Conservation (phyloP, 495 filamentous ascomycete species). For the Mytilinidion resinicola region DNA sequence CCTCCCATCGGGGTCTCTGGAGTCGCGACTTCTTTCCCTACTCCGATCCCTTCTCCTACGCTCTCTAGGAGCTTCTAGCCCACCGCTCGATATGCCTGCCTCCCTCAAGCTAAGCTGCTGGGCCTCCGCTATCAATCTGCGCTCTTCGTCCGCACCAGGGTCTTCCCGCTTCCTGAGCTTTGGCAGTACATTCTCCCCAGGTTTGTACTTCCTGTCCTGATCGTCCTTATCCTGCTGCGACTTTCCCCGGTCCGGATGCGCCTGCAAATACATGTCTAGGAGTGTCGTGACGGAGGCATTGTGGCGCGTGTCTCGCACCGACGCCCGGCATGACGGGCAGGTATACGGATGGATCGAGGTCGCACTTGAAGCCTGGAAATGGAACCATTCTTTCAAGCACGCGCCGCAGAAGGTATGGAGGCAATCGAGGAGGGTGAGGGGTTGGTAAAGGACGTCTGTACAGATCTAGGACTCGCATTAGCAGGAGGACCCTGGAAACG, state of each 20-base stretch:
- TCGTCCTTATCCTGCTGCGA: slow-evolving; percentile 63
- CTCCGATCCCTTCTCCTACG: slow-evolving; percentile 40
- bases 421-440: slow-evolving; percentile 92
- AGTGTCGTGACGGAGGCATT: slow-evolving; percentile 80
- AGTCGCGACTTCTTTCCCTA: slow-evolving; percentile 32
- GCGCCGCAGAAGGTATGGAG: slow-evolving; percentile 95
- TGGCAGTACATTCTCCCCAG: slow-evolving; percentile 69
- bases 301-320: slow-evolving; percentile 71
- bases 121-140: slow-evolving; percentile 62
- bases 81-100: slow-evolving; percentile 40
- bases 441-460: slow-evolving; percentile 91
- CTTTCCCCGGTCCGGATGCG: slow-evolving; percentile 65
- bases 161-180: slow-evolving; percentile 47
- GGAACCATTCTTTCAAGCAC: slow-evolving; percentile 93
- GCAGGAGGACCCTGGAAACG: slow-evolving; percentile 12
- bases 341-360: slow-evolving; percentile 58
- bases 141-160: slow-evolving; percentile 56
- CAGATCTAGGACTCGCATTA: slow-evolving; percentile 63
- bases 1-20: slow-evolving; percentile 12
- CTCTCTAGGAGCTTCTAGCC: slow-evolving; percentile 32
- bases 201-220: slow-evolving; percentile 61
- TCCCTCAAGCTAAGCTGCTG: slow-evolving; percentile 66
- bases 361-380: slow-evolving; percentile 52
- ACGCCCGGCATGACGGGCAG: slow-evolving; percentile 86
- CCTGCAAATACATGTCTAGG: slow-evolving; percentile 68